phyloP scores from a whole-genome alignment of 805 yeast genomes.

The Candida golubevii region DNA sequence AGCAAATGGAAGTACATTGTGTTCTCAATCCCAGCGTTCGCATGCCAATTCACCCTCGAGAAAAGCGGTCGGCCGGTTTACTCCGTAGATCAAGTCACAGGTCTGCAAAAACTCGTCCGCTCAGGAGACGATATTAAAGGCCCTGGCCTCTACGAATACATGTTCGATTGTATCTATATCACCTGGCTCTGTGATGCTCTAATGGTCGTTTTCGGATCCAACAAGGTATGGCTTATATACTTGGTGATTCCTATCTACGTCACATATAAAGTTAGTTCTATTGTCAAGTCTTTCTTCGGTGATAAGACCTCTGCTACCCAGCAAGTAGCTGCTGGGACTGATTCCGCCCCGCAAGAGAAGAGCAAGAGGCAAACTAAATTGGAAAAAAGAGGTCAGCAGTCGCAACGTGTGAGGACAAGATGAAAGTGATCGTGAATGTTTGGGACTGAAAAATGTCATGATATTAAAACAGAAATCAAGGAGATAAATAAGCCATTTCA shows the following conservation, averaged over 20 bases:
- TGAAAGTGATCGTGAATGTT: neutral
- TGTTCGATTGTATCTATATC: constrained; percentile 65
- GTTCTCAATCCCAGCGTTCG: constrained; percentile 35
- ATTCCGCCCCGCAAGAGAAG: constrained; percentile 6
- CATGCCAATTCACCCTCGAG: constrained; percentile 52
- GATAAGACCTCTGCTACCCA: constrained; percentile 4
- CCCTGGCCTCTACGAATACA: constrained; percentile 64
- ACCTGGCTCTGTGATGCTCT: constrained; percentile 56
- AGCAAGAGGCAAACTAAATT: constrained; percentile 18
- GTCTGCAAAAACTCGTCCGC: constrained; percentile 33
- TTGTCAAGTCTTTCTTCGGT: constrained; percentile 23
- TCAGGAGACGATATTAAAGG: constrained; percentile 62
- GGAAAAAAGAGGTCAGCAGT: constrained; percentile 11
- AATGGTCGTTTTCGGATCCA: constrained; percentile 50
- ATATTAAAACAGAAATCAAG: no score
- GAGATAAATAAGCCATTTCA: no score
- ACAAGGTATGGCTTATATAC: constrained; percentile 57
- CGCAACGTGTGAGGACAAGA: constrained; percentile 6
- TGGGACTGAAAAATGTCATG: no score
- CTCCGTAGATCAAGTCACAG: constrained; percentile 32
- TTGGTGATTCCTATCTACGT: constrained; percentile 51
- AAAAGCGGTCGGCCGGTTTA: constrained; percentile 57
- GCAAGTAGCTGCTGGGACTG: neutral
- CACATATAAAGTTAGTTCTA: constrained; percentile 40
- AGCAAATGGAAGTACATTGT: constrained; percentile 22